A percentile compares a stretch with the other conserved stretches of the same genome.
These are phyloP conservation scores for Solanum chilense DNA, from an alignment of 257 asterid genomes.

Conservation along the genomic window DNA sequence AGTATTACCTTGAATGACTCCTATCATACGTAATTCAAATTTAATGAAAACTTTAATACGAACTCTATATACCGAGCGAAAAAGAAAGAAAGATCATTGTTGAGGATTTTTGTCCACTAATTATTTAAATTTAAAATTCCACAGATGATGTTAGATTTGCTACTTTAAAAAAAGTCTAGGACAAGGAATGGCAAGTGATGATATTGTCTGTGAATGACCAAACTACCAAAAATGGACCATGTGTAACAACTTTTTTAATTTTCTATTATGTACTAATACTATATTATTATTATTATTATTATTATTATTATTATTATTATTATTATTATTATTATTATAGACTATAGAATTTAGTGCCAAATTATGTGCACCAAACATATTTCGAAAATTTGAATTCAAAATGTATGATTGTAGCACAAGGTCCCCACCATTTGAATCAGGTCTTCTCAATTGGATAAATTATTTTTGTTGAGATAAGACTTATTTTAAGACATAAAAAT, in stretches of 20 bases:
- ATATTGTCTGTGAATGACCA: constrained; percentile 1
- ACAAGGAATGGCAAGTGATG: neutral
- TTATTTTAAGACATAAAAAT: no score
- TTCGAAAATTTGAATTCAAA: neutral
- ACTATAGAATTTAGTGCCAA: constrained; percentile 33
- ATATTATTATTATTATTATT: neutral
- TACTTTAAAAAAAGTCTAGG: neutral
- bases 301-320: neutral
- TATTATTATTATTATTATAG: neutral
- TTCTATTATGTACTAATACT: neutral
- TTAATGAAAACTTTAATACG: no score
- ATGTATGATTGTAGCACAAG: constrained; percentile 19
- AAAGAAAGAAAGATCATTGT: neutral
- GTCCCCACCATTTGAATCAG: constrained; percentile 19
- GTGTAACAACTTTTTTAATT: neutral
- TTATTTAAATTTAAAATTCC: neutral
- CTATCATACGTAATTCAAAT: no score
- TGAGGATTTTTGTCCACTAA: neutral
- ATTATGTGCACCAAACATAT: constrained; percentile 21
- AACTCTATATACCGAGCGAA: no score
- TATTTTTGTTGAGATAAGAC: no score
- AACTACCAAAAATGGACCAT: constrained; percentile 9
- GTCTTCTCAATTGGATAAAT: neutral
- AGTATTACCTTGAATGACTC: accelerated
- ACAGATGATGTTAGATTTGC: neutral